Conservation (phyloP, 805 yeast genomes). For the Kregervanrija fluxuum region DNA sequence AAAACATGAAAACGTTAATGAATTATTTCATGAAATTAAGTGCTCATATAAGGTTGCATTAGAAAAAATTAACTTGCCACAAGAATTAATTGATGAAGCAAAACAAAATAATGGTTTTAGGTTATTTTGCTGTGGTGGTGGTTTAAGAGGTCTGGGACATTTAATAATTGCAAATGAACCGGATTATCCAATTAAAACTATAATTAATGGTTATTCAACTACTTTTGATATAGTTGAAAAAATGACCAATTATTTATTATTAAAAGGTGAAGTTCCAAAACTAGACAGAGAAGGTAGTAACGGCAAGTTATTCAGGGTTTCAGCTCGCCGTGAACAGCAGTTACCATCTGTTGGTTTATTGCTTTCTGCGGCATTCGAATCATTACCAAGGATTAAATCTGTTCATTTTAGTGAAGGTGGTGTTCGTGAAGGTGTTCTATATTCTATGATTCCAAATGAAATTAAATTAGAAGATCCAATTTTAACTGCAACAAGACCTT, state of each 20-base stretch:
- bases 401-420: conserved; percentile 73
- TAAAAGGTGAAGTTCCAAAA: conserved; percentile 42
- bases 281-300: conserved; percentile 8
- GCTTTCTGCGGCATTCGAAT: conserved; percentile 54
- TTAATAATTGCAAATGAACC: conserved; percentile 41
- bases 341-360: conserved; percentile 64
- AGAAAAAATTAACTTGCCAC: conserved; percentile 45
- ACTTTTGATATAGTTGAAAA: conserved; percentile 44
- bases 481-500: conserved; percentile 60
- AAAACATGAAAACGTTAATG: conserved; percentile 41
- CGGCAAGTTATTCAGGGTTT: conserved; percentile 45
- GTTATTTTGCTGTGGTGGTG: conserved; percentile 68
- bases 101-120: conserved; percentile 51
- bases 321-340: conserved; percentile 58
- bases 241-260: conserved; percentile 43
- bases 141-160: conserved; percentile 64
- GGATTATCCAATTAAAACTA: conserved; percentile 61
- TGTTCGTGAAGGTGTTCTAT: conserved; percentile 68
- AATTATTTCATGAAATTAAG: conserved; percentile 46
- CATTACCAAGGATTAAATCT: conserved; percentile 52
- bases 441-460: conserved; percentile 49
- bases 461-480: conserved; percentile 64
- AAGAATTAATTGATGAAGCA: conserved; percentile 42
- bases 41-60: conserved; percentile 44
- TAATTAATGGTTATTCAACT: conserved; percentile 62